These are phyloP conservation scores for Lepidium didymum DNA, from an alignment of 345 rosid genomes.

Conservation along the genomic window DNA sequence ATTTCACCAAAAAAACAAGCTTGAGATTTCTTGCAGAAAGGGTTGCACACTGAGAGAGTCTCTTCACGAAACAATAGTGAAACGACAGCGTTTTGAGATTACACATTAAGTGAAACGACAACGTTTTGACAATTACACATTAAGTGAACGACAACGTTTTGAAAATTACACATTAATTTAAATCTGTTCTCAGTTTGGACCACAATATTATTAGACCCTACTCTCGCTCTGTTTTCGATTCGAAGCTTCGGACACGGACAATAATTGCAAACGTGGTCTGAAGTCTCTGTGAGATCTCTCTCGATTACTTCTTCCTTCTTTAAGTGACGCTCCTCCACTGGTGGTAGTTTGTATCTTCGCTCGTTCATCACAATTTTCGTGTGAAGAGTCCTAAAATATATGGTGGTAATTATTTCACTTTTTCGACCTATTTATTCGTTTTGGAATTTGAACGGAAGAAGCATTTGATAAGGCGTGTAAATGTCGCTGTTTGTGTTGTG, in stretches of 20 bases:
- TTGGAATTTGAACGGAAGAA: neutral
- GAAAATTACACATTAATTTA: no score
- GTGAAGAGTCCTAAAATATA: neutral
- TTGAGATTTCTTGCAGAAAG: slow-evolving; percentile 19
- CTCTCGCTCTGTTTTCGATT: no score
- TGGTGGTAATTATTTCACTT: neutral
- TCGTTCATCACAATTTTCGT: neutral
- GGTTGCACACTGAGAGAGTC: neutral
- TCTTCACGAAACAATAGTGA: neutral
- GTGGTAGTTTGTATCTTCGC: neutral
- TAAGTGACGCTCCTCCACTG: no score
- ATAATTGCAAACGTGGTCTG: neutral
- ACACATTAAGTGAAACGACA: no score
- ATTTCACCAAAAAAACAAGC: no score
- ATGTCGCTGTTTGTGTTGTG: neutral
- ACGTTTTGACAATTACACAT: no score
- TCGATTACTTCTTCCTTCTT: neutral
- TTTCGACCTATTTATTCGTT: neutral
- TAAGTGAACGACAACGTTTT: no score
- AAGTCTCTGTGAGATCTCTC: neutral
- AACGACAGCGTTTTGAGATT: no score
- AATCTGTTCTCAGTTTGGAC: neutral
- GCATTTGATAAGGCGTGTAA: neutral
- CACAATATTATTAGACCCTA: no score
- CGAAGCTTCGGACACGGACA: neutral